Conservation (phyloP, 208 protist genomes). For the Tetramitus jugosus region DNA sequence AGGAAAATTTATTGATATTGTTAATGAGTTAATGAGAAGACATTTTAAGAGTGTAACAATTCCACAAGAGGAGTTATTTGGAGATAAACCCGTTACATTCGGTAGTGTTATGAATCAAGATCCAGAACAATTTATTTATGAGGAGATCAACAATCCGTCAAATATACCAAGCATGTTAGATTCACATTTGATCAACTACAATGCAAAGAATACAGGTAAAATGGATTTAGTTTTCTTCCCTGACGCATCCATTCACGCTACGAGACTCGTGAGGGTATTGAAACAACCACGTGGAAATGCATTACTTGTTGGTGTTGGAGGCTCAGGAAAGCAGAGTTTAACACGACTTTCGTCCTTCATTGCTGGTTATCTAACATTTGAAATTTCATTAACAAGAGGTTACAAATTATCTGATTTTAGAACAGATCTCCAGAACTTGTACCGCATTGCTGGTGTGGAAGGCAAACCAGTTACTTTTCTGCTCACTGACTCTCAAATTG, state of each 20-base stretch:
- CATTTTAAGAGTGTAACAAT: constrained; percentile 56
- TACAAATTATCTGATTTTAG: constrained; percentile 86
- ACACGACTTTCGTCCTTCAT: constrained; percentile 86
- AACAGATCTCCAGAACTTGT: constrained; percentile 70
- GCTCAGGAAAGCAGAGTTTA: constrained; percentile 86
- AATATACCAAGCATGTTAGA: constrained; percentile 19
- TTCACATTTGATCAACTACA: constrained; percentile 81
- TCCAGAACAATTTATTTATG: no score
- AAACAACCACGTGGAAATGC: constrained; percentile 90
- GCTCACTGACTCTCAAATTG: constrained; percentile 86
- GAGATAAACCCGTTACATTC: neutral
- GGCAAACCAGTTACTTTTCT: constrained; percentile 78
- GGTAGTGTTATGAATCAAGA: constrained; percentile 84
- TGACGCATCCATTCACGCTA: constrained; percentile 87
- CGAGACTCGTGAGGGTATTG: constrained; percentile 86
- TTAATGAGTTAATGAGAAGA: constrained; percentile 63
- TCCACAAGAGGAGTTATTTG: constrained; percentile 32
- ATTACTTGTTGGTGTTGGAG: constrained; percentile 91
- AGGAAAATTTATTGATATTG: constrained; percentile 73
- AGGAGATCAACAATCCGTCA: constrained; percentile 20
- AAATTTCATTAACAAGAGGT: constrained; percentile 72
- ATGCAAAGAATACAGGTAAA: constrained; percentile 72
- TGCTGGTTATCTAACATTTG: constrained; percentile 68
- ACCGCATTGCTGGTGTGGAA: constrained; percentile 15
- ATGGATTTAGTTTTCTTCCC: constrained; percentile 92